Base-by-base conservation (phyloP, 2,329 filamentous ascomycete species). In the Emmonsiellopsis sp. region DNA sequence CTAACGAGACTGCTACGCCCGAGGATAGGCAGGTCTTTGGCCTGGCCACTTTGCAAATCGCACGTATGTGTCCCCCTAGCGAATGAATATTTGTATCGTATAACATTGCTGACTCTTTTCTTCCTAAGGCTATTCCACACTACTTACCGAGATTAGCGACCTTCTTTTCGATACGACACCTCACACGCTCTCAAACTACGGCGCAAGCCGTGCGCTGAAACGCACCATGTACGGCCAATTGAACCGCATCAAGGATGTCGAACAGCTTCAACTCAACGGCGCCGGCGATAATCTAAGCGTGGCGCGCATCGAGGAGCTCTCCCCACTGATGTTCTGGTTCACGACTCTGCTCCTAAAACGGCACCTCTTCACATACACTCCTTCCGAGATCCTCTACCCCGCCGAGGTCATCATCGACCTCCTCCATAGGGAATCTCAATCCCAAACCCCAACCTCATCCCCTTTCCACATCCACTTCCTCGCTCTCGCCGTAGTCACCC, bases 381-480 rank as follows among this genome's bases (percentile, higher is more conserved):
- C 71, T 0, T 70, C 69, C 46, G 71, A 73, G 42, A 67, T 73
- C 13, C 65, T 73, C 26, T 69, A 70, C 54, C 65, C 67, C 38
- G 70, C 70, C 1, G 64, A 70, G 54, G 69, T 70, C 43, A 60
- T 73, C 7, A 60, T 73, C 53, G 69, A 71, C 45, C 67, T 73
- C 56, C 57, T 73, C 54, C 64, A 69, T 60, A 72, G 68, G 50
- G 58, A 65, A 45, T 63, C 61, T 7, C 51, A 63, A 26, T 32
- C 43, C 13, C 13, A 50, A 56, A 67, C 51, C 56, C 60, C 53
- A 63, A 67, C 32, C 61, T 63, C 32, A 44, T 71, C 70, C 0
- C 71, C 71, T 1, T 71, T 73, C 49, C 70, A 73, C 51, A 56
- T 72, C 30, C 71, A 73, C 56, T 70, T 69, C 45, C 56, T 73